Conservation (phyloP, 495 filamentous ascomycete species). For the Mytilinidion resinicola region DNA sequence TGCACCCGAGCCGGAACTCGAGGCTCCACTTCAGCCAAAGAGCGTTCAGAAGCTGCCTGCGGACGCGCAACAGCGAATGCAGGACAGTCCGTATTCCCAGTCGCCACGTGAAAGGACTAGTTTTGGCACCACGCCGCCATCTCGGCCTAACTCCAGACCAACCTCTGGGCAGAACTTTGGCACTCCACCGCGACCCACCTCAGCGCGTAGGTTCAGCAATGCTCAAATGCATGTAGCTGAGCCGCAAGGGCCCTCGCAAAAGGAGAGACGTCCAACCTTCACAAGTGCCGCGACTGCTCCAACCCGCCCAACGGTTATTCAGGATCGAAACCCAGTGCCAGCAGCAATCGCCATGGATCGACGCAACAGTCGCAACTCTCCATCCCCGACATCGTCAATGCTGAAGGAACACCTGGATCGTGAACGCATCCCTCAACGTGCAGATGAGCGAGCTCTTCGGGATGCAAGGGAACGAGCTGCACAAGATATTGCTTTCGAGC, state of each 20-base stretch:
- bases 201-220: conserved; percentile 19
- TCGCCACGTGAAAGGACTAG: conserved; percentile 20
- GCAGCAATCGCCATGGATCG: conserved; percentile 44
- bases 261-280: conserved; percentile 35
- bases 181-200: conserved; percentile 16
- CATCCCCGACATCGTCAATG: conserved; percentile 42
- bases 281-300: conserved; percentile 55
- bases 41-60: conserved; percentile 24
- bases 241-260: conserved; percentile 7
- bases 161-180: conserved; percentile 20
- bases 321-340: conserved; percentile 25
- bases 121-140: conserved; percentile 23
- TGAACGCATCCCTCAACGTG: conserved; percentile 27
- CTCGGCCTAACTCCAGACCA: conserved; percentile 18
- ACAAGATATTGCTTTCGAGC: conserved; percentile 81
- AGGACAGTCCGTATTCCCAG: conserved; percentile 21
- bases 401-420: conserved; percentile 41
- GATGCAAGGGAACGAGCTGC: conserved; percentile 70
- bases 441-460: conserved; percentile 36
- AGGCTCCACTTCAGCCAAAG: conserved; percentile 22
- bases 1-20: conserved; percentile 38
- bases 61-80: conserved; percentile 15
- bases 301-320: conserved; percentile 48
- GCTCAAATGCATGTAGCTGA: conserved; percentile 12
- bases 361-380: conserved; percentile 42